Base-by-base conservation (phyloP, 2,329 filamentous ascomycete species). In the Claviceps spartinae region DNA sequence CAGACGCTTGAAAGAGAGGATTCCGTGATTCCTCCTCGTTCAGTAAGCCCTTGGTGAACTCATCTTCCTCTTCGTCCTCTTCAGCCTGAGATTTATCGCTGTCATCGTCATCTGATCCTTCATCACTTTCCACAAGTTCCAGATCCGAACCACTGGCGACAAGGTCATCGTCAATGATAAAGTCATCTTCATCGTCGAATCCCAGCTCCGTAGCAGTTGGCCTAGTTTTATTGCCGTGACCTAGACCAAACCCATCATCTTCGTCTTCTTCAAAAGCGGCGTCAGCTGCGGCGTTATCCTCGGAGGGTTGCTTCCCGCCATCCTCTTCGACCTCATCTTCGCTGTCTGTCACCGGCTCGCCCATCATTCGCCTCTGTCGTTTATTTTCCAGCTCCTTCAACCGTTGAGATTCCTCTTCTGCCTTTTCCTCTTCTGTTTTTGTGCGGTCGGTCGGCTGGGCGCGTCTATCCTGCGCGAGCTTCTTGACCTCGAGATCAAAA, bases 131-230 rank as follows among this genome's bases (percentile, higher is more conserved):
- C 7, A 76, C 68, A 4, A 74, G 70, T 30, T 84, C 79, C n/a
- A 82, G 61, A 41, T 84, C 82, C 5, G 87, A 91, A 40, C 82
- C 86, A 58, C 83, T 90, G 13, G 89, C 89, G 37, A 96, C 78
- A 16, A 97, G 75, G 62, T 95, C 85, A 56, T 93, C 87, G 54
- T 97, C 91, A 55, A 96, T 82, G 26, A 91, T 65, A 61, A 97
- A 97, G 60, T 96, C 88, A 60, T 97, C 91, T 63, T 97, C 91
- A 59, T 96, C 91, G 57, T 95, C 89, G 37, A 95, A 83, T 5
- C 82, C 86, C 18, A 89, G 66, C 53, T 84, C 77, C 11, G 77
- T 73, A 3, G 76, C 77, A 7, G 79, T 81, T 36, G 73, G 74
- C 24, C 74, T 72, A 50, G 72, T 69, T 60, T 72, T 78, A 57